These are phyloP conservation scores for Zanthoxylum bungeanum DNA, from an alignment of 345 rosid species.

Conservation along the genomic window DNA sequence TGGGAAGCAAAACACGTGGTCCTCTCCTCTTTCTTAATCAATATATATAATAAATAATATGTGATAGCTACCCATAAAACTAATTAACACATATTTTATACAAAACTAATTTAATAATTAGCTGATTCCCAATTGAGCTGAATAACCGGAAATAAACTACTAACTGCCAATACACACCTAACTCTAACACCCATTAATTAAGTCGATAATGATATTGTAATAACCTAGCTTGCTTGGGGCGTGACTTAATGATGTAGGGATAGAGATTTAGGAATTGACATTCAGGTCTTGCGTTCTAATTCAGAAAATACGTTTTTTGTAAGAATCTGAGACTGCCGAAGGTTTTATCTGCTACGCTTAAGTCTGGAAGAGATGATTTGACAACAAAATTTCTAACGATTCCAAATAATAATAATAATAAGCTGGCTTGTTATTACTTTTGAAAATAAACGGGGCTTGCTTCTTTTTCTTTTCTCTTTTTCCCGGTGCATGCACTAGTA, in stretches of 20 bases:
- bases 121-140: constrained; percentile 24
- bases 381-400: too few relatives aligned
- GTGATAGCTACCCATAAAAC: background rate
- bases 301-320: too few relatives aligned
- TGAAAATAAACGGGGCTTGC: background rate
- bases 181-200: background rate
- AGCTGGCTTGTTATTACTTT: background rate
- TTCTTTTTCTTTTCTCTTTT: background rate
- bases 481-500: background rate
- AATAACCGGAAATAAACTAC: constrained; percentile 23
- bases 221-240: too few relatives aligned
- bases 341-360: too few relatives aligned
- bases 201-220: background rate
- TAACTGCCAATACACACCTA: constrained; percentile 35
- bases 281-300: too few relatives aligned
- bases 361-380: too few relatives aligned
- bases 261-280: too few relatives aligned
- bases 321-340: too few relatives aligned
- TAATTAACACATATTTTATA: background rate
- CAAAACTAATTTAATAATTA: constrained; percentile 2
- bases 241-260: too few relatives aligned
- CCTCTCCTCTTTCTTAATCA: constrained; percentile 7
- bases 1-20: constrained; percentile 32
- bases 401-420: too few relatives aligned
- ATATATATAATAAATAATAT: constrained; percentile 2